Conservation (phyloP, 2,329 filamentous ascomycete species). For the Botryotinia calthae region DNA sequence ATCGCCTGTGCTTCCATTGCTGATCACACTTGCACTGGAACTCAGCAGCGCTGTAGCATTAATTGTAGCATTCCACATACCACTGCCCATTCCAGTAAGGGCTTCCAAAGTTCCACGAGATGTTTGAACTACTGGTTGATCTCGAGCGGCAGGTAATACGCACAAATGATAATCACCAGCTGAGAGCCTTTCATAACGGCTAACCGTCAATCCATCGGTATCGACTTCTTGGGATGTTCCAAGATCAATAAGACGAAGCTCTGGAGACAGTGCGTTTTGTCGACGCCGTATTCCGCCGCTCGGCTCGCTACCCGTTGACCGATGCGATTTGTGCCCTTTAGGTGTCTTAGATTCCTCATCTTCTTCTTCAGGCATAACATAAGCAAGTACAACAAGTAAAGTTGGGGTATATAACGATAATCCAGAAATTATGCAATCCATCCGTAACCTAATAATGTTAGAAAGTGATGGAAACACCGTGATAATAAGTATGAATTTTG, state of each 20-base stretch:
- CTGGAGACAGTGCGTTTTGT: constrained; percentile 78
- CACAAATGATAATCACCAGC: constrained; percentile 90
- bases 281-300: constrained; percentile 66
- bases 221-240: constrained; percentile 79
- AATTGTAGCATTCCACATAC: constrained; percentile 87
- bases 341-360: constrained; percentile 38
- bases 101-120: constrained; percentile 75
- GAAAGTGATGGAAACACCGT: constrained; percentile 15
- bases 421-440: constrained; percentile 96
- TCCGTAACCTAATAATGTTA: constrained; percentile 65
- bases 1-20: constrained; percentile 58
- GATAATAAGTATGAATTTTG: not conserved
- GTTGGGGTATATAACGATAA: constrained; percentile 94
- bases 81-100: constrained; percentile 66
- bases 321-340: constrained; percentile 40
- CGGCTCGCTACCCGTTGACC: constrained; percentile 55
- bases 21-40: constrained; percentile 75
- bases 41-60: constrained; percentile 85
- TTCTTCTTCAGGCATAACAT: constrained; percentile 68
- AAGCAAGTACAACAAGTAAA: constrained; percentile 87
- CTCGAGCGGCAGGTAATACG: constrained; percentile 73
- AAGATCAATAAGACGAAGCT: constrained; percentile 87
- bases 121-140: constrained; percentile 56
- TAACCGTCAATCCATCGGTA: constrained; percentile 81
- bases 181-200: constrained; percentile 79